These are phyloP conservation scores for Candolleomyces aberdarensis DNA, from an alignment of 768 basidiomycete species.

Conservation along the genomic window DNA sequence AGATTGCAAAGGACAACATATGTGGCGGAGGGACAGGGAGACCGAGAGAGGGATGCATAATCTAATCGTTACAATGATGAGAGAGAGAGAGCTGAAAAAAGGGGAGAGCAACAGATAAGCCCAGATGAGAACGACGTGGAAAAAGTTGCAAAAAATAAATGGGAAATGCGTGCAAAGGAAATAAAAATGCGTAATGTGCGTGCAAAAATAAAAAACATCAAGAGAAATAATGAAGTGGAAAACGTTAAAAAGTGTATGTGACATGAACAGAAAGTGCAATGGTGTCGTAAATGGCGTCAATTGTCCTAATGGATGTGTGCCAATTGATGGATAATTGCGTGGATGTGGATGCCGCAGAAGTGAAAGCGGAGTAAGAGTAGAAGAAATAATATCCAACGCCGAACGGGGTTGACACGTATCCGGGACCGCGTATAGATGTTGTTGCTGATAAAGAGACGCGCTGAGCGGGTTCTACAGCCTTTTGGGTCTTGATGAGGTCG, in stretches of 20 bases:
- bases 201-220: background rate
- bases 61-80: conserved; percentile 69
- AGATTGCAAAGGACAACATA: conserved; percentile 25
- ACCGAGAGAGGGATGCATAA: conserved; percentile 43
- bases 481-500: conserved; percentile 2
- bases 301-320: conserved; percentile 12
- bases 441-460: background rate
- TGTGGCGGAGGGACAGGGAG: conserved; percentile 28
- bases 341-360: conserved; percentile 7
- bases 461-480: background rate
- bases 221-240: conserved; percentile 3
- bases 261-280: conserved; percentile 16
- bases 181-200: background rate
- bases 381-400: background rate
- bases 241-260: conserved; percentile 3
- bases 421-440: conserved; percentile 3
- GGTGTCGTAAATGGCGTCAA: conserved; percentile 11
- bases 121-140: conserved; percentile 15
- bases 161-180: conserved; percentile 11
- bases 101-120: conserved; percentile 11
- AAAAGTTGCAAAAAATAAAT: conserved; percentile 6
- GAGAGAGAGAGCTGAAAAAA: conserved; percentile 7
- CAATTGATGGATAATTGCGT: conserved; percentile 6
- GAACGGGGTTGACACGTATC: background rate
- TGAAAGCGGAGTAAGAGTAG: conserved; percentile 18